These are phyloP conservation scores for Citrus maxima DNA, from an alignment of 345 rosid species.

Conservation along the genomic window DNA sequence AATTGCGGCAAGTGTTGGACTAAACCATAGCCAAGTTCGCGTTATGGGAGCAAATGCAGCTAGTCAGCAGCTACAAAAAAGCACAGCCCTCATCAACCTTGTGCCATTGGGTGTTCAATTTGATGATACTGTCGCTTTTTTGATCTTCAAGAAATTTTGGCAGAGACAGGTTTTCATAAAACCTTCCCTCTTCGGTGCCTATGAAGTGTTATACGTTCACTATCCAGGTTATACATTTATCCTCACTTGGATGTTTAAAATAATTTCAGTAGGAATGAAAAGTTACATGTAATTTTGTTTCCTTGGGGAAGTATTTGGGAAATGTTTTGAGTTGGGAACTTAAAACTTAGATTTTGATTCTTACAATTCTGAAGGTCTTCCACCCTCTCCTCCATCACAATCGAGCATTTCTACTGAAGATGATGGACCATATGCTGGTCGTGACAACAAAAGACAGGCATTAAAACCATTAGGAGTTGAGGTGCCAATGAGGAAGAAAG, in stretches of 20 bases:
- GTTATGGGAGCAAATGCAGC: slow-evolving; percentile 68
- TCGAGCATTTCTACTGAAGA: slow-evolving; percentile 30
- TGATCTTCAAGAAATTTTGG: slow-evolving; percentile 56
- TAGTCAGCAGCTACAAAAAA: slow-evolving; percentile 52
- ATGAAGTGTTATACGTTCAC: slow-evolving; percentile 51
- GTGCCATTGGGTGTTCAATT: slow-evolving; percentile 56
- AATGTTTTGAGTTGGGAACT: background rate
- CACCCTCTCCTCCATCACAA: slow-evolving; percentile 60
- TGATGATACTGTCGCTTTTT: slow-evolving; percentile 28
- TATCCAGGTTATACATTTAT: slow-evolving; percentile 50
- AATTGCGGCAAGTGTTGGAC: slow-evolving; percentile 40
- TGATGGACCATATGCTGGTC: slow-evolving; percentile 37
- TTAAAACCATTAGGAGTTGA: slow-evolving; percentile 63
- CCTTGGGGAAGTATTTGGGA: background rate
- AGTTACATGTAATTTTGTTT: background rate
- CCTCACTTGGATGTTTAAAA: slow-evolving; percentile 4
- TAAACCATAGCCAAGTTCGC: slow-evolving; percentile 60
- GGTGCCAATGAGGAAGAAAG: slow-evolving; percentile 37
- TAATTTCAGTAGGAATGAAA: background rate
- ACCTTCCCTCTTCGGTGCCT: slow-evolving; percentile 51
- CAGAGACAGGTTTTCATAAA: slow-evolving; percentile 38
- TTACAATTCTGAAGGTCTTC: slow-evolving; percentile 40
- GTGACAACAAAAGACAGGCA: slow-evolving; percentile 24
- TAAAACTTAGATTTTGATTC: slow-evolving; percentile 2
- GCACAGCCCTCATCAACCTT: slow-evolving; percentile 56